Evolutionary conservation across 148 eudicot genomes (phyloP), one percentile per base, ranked within the genome.

Genomic region (Euryodendron excelsum): DNA sequence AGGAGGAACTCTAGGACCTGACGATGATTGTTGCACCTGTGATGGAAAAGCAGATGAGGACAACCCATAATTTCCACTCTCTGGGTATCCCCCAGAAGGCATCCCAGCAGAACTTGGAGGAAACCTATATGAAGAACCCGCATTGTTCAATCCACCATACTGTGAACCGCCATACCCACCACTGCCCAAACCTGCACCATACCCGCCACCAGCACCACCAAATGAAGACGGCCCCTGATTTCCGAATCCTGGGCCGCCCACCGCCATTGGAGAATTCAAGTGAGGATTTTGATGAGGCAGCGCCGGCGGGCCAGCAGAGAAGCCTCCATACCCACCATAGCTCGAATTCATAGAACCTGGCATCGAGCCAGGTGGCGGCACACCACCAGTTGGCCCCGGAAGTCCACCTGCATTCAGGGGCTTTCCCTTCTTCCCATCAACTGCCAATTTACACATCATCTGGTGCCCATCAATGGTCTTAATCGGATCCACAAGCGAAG

Each of bases 391-490:
- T 13, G 65, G 61, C 13, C 14, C 58, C 18, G 76, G 44, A 34
- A 50, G 58, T 4, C 76, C 86, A 58, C 73, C 65, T 28, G 74
- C 74, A 41, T 78, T 81, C 5, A 79, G 73, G 0, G 81, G 69
- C 74, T 89, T 94, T 67, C 87, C 91, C 65, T 89, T 95, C 88
- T 95, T 95, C 23, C 94, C 94, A 85, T 95, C 99, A 23, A 83
- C 91, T 13, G 99, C 99, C 84, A 93, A 73, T 78, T 93, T 96
- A 79, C 99, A 96, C 55, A 82, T 73, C 34, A 96, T 83, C 65
- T 89, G 97, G 36, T 90, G 88, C 23, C 99, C 99, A 73, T 93
- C 98, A 64, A 96, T 84, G 30, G 56, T 79, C 88, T 96, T 96
- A 59, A 85, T 75, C 1, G 99, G 93, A 34, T 96, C 99, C 59